These are phyloP conservation scores for Globisporangium acanthophoron DNA, from an alignment of 352 stramenopile genomes.

Conservation along the genomic window DNA sequence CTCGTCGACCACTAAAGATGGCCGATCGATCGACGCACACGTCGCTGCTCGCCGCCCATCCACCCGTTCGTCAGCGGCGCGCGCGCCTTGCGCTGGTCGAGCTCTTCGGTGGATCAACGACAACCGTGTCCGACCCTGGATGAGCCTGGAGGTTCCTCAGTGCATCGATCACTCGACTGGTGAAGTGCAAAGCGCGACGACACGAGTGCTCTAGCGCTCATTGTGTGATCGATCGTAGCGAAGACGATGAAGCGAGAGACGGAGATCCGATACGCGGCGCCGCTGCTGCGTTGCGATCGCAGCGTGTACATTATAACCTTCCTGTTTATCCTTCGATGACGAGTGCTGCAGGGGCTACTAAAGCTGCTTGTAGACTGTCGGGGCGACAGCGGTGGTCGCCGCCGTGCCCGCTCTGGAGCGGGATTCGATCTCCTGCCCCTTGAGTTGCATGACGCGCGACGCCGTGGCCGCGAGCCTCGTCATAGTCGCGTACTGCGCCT, in stretches of 20 bases:
- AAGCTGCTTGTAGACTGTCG: background rate
- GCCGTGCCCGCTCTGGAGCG: background rate
- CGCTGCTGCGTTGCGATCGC: too few relatives aligned
- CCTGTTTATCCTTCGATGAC: too few relatives aligned
- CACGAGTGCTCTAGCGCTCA: background rate
- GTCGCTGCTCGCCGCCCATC: too few relatives aligned
- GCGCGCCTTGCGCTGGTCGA: background rate
- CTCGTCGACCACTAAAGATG: too few relatives aligned
- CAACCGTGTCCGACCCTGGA: background rate
- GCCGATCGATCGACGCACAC: too few relatives aligned
- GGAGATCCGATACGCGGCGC: too few relatives aligned
- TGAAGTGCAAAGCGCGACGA: background rate
- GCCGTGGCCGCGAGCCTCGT: constrained; percentile 46
- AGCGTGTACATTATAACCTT: too few relatives aligned
- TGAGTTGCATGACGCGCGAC: constrained; percentile 37
- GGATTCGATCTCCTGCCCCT: constrained; percentile 10
- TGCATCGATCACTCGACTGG: background rate
- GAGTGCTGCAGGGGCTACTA: background rate
- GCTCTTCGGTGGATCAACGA: background rate
- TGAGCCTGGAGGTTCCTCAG: background rate
- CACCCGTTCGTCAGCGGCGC: background rate
- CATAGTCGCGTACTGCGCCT: constrained; percentile 54
- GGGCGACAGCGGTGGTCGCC: background rate
- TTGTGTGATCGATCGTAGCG: background rate
- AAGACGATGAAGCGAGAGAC: too few relatives aligned